These are phyloP conservation scores for Lactarius sanguifluus DNA, from an alignment of 768 basidiomycete species.

Conservation along the genomic window DNA sequence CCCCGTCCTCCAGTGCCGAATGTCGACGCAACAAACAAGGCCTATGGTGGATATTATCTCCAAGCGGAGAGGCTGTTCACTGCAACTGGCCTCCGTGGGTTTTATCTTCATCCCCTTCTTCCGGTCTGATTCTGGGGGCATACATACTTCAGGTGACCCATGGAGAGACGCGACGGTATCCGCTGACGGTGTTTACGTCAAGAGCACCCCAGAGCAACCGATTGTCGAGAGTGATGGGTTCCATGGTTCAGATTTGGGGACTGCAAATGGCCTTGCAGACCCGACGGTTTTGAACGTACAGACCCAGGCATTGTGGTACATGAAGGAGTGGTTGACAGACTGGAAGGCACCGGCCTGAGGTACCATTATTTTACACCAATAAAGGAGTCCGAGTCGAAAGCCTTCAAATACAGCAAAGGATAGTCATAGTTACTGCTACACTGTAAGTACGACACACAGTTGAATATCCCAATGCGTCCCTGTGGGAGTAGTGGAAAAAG, in stretches of 20 bases:
- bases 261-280: conserved; percentile 1
- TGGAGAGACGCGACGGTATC: conserved; percentile 26
- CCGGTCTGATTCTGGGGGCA: background rate
- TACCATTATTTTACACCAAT: no score
- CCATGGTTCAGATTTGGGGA: conserved; percentile 33
- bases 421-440: no score
- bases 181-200: conserved; percentile 23
- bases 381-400: no score
- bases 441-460: no score
- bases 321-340: no score
- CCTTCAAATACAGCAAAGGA: no score
- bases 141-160: background rate
- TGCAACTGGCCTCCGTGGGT: conserved; percentile 29
- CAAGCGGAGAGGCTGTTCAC: conserved; percentile 32
- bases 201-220: conserved; percentile 28
- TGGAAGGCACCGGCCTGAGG: no score
- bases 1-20: background rate
- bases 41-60: conserved; percentile 31
- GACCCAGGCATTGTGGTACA: no score
- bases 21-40: conserved; percentile 11
- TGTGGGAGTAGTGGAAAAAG: no score
- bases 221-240: conserved; percentile 32
- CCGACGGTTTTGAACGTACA: conserved; percentile 13
- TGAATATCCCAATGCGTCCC: no score
- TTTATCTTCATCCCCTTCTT: background rate